Percentiles rank a stretch among this genome's conserved stretches.
Evolutionary conservation across 2,329 filamentous ascomycete genomes (phyloP).

Genomic region (Curvularia hawaiiensis): DNA sequence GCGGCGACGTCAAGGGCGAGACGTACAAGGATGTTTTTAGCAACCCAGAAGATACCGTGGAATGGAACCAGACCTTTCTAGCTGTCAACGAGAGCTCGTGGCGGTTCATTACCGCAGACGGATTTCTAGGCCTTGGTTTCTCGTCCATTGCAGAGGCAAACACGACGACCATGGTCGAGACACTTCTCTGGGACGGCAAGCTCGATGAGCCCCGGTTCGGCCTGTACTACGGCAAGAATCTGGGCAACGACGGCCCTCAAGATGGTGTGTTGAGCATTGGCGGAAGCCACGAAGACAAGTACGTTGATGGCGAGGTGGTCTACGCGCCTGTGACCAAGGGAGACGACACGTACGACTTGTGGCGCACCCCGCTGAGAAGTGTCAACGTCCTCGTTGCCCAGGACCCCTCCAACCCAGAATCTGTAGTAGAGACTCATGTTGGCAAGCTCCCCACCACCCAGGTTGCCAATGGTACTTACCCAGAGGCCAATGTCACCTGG

Average conservation of each 20-base stretch:
- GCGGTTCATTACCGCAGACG: conserved; percentile 27
- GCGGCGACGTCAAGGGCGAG: conserved; percentile 19
- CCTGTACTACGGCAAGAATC: conserved; percentile 24
- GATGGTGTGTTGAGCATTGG: conserved; percentile 26
- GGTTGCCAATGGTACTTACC: background rate
- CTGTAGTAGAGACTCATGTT: conserved; percentile 9
- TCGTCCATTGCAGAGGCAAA: conserved; percentile 22
- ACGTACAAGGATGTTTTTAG: conserved; percentile 19
- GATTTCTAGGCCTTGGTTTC: conserved; percentile 27
- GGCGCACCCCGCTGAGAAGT: conserved; percentile 20
- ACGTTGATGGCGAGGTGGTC: conserved; percentile 67
- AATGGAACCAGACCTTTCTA: conserved; percentile 30
- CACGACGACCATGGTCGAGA: conserved; percentile 23
- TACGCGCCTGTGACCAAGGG: conserved; percentile 20
- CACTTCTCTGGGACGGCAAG: conserved; percentile 20
- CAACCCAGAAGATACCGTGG: conserved; percentile 1
- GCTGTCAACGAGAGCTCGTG: conserved; percentile 22
- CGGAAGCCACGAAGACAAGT: conserved; percentile 56
- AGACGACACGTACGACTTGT: conserved; percentile 21
- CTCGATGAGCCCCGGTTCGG: conserved; percentile 22
- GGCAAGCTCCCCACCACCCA: conserved; percentile 5
- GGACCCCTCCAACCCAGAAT: conserved; percentile 12
- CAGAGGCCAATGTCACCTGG: conserved; percentile 15
- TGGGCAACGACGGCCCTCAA: conserved; percentile 8
- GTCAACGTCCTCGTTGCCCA: conserved; percentile 15